phyloP scores from a whole-genome alignment of 805 yeast species.

The Priceomyces medius region DNA sequence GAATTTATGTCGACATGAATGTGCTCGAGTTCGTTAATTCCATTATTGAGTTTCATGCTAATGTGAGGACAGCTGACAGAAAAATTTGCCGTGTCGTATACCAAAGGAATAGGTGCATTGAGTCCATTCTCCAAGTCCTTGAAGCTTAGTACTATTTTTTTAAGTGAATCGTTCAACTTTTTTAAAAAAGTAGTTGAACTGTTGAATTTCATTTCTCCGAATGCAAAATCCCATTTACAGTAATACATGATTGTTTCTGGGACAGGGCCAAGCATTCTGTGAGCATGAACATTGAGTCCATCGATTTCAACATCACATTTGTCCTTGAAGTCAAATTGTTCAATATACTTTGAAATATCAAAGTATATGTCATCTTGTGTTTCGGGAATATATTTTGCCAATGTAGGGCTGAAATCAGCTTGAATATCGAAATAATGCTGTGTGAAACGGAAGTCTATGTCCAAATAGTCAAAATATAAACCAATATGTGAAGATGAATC shows the following conservation, averaged over 20 bases:
- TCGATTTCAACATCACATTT: constrained; percentile 53
- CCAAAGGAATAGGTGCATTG: constrained; percentile 50
- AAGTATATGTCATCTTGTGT: constrained; percentile 21
- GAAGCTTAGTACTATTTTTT: constrained; percentile 60
- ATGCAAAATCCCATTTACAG: constrained; percentile 84
- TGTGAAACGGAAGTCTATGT: constrained; percentile 80
- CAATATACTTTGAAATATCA: constrained; percentile 23
- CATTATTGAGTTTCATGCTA: constrained; percentile 32
- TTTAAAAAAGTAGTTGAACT: constrained; percentile 48
- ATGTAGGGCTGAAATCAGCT: constrained; percentile 63
- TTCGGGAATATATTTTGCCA: constrained; percentile 30
- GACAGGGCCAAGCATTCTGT: constrained; percentile 89
- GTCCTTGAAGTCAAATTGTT: constrained; percentile 7
- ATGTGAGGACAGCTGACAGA: constrained; percentile 54
- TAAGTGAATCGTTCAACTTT: constrained; percentile 41
- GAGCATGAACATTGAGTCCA: constrained; percentile 72
- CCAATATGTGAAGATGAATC: constrained; percentile 61
- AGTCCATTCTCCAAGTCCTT: constrained; percentile 76
- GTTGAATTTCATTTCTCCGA: constrained; percentile 57
- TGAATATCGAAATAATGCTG: constrained; percentile 93
- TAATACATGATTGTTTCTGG: constrained; percentile 85
- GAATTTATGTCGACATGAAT: constrained; percentile 18
- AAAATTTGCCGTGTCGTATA: constrained; percentile 70
- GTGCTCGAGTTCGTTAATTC: background rate
- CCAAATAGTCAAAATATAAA: constrained; percentile 61